Evolutionary conservation across 2,329 filamentous ascomycete genomes (phyloP).

Genomic region (Aspergillus versicolor): DNA sequence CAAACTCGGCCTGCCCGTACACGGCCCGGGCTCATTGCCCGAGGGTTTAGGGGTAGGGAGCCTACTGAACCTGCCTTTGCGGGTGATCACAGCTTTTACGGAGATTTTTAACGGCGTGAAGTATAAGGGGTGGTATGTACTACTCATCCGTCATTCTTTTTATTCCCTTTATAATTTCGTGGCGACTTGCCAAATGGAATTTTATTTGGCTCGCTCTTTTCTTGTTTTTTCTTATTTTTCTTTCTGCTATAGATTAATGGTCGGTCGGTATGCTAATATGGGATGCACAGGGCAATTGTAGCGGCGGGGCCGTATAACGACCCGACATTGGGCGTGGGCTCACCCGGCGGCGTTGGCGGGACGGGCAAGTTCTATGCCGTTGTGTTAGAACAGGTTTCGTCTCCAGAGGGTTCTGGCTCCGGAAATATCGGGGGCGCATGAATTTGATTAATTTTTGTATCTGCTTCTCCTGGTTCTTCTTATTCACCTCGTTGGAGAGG

Average conservation of each 20-base stretch:
- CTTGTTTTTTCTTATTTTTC: neutral
- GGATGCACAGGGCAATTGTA: conserved; percentile 29
- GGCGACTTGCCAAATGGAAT: too few relatives aligned
- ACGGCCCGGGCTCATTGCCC: conserved; percentile 32
- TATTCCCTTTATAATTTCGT: neutral
- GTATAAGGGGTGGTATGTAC: conserved; percentile 39
- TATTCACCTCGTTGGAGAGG: neutral
- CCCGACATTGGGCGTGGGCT: conserved; percentile 20
- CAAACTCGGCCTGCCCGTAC: conserved; percentile 37
- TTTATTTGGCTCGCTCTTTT: too few relatives aligned
- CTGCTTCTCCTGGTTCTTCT: neutral
- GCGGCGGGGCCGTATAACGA: conserved; percentile 37
- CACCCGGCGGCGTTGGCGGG: conserved; percentile 12
- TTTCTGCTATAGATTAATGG: neutral
- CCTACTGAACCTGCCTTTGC: conserved; percentile 25
- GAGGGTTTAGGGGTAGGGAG: conserved; percentile 15
- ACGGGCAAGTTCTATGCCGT: conserved; percentile 40
- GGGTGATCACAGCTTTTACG: conserved; percentile 36
- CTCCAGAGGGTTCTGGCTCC: neutral
- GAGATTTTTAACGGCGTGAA: conserved; percentile 40
- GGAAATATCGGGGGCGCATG: neutral
- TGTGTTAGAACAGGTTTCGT: conserved; percentile 31
- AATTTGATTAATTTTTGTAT: neutral
- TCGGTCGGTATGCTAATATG: neutral
- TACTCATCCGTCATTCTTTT: neutral